phyloP scores from a whole-genome alignment of 2,329 filamentous ascomycete genomes.

The Teratosphaeria destructans region DNA sequence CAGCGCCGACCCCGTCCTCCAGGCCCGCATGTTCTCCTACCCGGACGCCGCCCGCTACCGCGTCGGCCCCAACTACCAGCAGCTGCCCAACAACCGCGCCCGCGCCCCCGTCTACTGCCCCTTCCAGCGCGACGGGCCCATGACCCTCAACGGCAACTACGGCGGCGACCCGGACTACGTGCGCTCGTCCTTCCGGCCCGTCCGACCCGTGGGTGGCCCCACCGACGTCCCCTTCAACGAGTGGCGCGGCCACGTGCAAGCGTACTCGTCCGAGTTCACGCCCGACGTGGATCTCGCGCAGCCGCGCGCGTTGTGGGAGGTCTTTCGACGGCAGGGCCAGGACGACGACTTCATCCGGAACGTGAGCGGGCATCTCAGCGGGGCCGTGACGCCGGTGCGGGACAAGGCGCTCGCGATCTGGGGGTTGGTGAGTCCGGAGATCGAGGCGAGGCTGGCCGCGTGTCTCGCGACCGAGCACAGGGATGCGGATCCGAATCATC shows the following conservation, averaged over 20 bases:
- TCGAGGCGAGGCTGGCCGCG: background rate
- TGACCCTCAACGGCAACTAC: slow-evolving; percentile 33
- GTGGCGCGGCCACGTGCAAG: slow-evolving; percentile 16
- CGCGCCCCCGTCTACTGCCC: slow-evolving; percentile 9
- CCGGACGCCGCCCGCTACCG: background rate
- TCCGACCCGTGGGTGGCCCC: slow-evolving; percentile 10
- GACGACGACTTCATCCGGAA: slow-evolving; percentile 23
- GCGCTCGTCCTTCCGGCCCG: slow-evolving; percentile 20
- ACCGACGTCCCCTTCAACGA: slow-evolving; percentile 11
- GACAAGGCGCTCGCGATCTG: background rate
- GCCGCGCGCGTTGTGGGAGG: slow-evolving; percentile 37
- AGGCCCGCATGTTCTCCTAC: slow-evolving; percentile 48
- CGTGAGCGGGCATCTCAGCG: slow-evolving; percentile 2
- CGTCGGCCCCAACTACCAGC: slow-evolving; percentile 40
- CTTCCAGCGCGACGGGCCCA: slow-evolving; percentile 32
- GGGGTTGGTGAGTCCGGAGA: background rate
- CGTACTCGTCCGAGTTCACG: slow-evolving; percentile 27
- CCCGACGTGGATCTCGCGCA: slow-evolving; percentile 42
- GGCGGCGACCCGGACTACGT: slow-evolving; percentile 37
- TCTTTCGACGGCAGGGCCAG: slow-evolving; percentile 20
- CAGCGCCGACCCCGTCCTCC: slow-evolving; percentile 51
- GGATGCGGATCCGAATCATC: slow-evolving; percentile 1
- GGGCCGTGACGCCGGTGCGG: background rate
- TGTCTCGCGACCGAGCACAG: background rate
- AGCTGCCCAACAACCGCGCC: slow-evolving; percentile 19